Percentiles rank a stretch among this genome's conserved stretches.
Conservation (phyloP, 192 early-diverging fungal genomes). For the Umbelopsis vinacea region DNA sequence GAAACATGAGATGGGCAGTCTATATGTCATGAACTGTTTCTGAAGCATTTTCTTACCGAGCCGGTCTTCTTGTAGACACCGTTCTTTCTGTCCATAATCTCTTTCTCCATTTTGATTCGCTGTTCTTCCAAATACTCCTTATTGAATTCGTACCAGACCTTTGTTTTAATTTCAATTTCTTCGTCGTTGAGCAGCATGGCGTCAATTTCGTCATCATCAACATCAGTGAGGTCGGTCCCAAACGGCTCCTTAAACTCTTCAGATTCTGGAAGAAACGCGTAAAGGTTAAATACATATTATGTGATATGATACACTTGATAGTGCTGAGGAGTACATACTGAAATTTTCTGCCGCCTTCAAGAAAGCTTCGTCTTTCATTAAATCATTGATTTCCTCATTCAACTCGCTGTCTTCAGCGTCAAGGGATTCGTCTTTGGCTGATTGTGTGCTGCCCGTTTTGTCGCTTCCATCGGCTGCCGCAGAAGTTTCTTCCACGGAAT, state of each 20-base stretch:
- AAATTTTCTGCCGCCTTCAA: background rate
- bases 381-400: background rate
- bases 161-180: slow-evolving; percentile 79
- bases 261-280: background rate
- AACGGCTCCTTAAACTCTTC: background rate
- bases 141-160: slow-evolving; percentile 89
- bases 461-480: background rate
- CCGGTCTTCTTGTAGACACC: slow-evolving; percentile 50
- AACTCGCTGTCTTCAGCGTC: background rate
- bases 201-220: slow-evolving; percentile 80
- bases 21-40: background rate
- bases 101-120: slow-evolving; percentile 25
- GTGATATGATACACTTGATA: background rate
- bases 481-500: too few species aligned
- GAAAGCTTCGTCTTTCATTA: slow-evolving; percentile 1
- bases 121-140: slow-evolving; percentile 75
- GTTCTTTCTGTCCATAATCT: slow-evolving; percentile 46
- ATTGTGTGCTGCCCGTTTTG: background rate
- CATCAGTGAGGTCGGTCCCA: slow-evolving; percentile 47
- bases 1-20: background rate
- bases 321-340: background rate
- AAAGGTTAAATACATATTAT: background rate
- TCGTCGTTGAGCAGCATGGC: slow-evolving; percentile 70
- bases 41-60: background rate
- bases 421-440: slow-evolving; percentile 1